A percentile compares a stretch with the other conserved stretches of the same genome.
These are phyloP conservation scores for Umbelopsis sp. DNA, from an alignment of 371 early-diverging fungal species.

Conservation along the genomic window DNA sequence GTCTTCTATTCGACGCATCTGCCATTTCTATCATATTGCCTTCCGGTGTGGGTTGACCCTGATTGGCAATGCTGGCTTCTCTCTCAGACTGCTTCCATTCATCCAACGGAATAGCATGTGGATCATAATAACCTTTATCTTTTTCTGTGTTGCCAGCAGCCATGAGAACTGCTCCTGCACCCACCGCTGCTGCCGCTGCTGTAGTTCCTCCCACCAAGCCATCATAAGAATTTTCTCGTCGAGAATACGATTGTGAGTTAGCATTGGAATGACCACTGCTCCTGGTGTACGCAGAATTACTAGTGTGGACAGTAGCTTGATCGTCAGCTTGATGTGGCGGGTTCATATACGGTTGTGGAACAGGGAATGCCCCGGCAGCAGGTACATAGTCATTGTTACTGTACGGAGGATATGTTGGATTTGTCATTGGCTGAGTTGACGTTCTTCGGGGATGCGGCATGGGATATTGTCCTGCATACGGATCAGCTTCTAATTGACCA, in stretches of 20 bases:
- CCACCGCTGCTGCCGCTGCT: conserved; percentile 10
- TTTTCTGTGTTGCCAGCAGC: background rate
- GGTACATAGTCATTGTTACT: conserved; percentile 13
- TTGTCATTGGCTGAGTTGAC: conserved; percentile 1
- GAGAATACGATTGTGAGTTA: conserved; percentile 3
- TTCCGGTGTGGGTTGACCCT: conserved; percentile 14
- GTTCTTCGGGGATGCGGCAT: conserved; percentile 18
- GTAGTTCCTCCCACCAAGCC: conserved; percentile 4
- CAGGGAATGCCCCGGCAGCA: conserved; percentile 16
- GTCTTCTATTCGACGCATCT: conserved; percentile 7
- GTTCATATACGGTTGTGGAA: conserved; percentile 19
- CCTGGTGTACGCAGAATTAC: conserved; percentile 14
- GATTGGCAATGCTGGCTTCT: conserved; percentile 1
- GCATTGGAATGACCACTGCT: conserved; percentile 11
- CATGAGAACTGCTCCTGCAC: conserved; percentile 2
- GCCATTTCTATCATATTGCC: conserved; percentile 13
- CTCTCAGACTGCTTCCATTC: conserved; percentile 25
- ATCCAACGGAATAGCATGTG: conserved; percentile 23
- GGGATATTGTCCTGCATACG: conserved; percentile 32
- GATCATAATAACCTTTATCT: conserved; percentile 24
- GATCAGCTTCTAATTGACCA: conserved; percentile 21
- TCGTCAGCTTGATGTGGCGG: conserved; percentile 12
- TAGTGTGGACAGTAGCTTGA: conserved; percentile 15
- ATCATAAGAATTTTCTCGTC: background rate
- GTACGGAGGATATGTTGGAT: conserved; percentile 3